A percentile compares a stretch with the other conserved stretches of the same genome.
Evolutionary conservation across 768 basidiomycete species (phyloP).

Genomic region (Hericium rajendrae): DNA sequence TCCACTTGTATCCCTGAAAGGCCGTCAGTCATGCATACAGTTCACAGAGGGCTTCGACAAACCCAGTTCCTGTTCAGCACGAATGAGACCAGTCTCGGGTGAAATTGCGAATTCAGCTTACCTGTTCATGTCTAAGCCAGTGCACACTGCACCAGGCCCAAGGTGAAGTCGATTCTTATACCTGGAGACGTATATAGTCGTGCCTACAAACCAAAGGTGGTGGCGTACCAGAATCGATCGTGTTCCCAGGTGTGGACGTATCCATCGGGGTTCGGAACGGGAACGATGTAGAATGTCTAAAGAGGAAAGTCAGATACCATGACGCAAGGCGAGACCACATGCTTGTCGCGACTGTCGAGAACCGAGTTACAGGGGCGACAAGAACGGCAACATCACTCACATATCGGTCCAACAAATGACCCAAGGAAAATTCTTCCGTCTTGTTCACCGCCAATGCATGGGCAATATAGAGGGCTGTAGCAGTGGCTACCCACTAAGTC

Average conservation of each 20-base stretch:
- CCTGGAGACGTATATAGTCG: constrained; percentile 22
- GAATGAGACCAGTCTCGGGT: background rate
- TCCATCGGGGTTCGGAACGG: constrained; percentile 61
- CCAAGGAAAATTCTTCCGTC: constrained; percentile 36
- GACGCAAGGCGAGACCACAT: no score
- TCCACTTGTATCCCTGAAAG: constrained; percentile 67
- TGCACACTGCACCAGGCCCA: constrained; percentile 39
- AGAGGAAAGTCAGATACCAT: no score
- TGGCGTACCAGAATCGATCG: constrained; percentile 53
- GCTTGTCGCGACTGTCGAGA: no score
- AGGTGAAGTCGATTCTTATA: constrained; percentile 63
- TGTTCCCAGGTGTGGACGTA: constrained; percentile 65
- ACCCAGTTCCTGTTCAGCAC: constrained; percentile 1
- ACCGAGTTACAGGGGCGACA: background rate
- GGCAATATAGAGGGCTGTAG: constrained; percentile 61
- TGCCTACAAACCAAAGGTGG: background rate
- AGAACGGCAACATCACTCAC: constrained; percentile 21
- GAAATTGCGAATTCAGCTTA: constrained; percentile 14
- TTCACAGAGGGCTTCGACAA: background rate
- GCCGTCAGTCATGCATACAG: background rate
- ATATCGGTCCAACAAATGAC: constrained; percentile 41
- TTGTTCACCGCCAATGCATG: constrained; percentile 54
- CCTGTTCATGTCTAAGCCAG: constrained; percentile 76
- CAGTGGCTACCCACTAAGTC: constrained; percentile 69
- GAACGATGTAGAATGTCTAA: constrained; percentile 59